Conservation (phyloP, 2,329 filamentous ascomycete genomes). For the Aurifilum marmelostoma region DNA sequence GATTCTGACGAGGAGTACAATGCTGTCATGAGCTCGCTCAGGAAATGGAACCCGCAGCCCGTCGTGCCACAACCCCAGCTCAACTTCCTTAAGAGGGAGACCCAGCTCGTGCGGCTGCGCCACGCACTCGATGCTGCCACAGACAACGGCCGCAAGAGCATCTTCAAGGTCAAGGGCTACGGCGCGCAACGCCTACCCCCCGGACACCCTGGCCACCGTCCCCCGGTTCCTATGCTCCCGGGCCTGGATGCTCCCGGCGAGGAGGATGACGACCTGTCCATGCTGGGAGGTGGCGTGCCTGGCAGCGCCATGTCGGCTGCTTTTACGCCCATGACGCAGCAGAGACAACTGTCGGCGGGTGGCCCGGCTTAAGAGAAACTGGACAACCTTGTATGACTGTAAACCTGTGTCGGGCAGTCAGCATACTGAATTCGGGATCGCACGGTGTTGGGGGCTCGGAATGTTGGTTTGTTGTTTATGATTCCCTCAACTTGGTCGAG, state of each 20-base stretch:
- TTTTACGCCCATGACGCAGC: slow-evolving; percentile 26
- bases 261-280: slow-evolving; percentile 52
- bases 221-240: slow-evolving; percentile 32
- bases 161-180: slow-evolving; percentile 62
- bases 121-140: slow-evolving; percentile 70
- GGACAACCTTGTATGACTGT: neutral
- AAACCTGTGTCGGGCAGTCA: neutral
- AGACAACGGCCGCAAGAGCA: slow-evolving; percentile 67
- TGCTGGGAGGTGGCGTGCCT: slow-evolving; percentile 19
- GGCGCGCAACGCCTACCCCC: slow-evolving; percentile 59
- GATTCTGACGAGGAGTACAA: slow-evolving; percentile 96
- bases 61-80: slow-evolving; percentile 69
- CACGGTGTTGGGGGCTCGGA: slow-evolving; percentile 15
- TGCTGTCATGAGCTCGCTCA: slow-evolving; percentile 80
- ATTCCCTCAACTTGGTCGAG: neutral
- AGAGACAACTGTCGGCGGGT: slow-evolving; percentile 26
- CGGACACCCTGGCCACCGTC: slow-evolving; percentile 46
- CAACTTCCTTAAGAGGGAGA: slow-evolving; percentile 64
- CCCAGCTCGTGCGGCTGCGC: slow-evolving; percentile 64
- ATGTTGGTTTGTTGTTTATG: neutral
- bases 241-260: slow-evolving; percentile 60
- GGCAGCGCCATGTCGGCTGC: slow-evolving; percentile 21
- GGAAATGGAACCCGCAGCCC: slow-evolving; percentile 77
- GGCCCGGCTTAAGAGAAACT: slow-evolving; percentile 23
- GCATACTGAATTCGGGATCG: neutral